Evolutionary conservation across 2,329 filamentous ascomycete species (phyloP).

Genomic region (Botryotinia globosa): DNA sequence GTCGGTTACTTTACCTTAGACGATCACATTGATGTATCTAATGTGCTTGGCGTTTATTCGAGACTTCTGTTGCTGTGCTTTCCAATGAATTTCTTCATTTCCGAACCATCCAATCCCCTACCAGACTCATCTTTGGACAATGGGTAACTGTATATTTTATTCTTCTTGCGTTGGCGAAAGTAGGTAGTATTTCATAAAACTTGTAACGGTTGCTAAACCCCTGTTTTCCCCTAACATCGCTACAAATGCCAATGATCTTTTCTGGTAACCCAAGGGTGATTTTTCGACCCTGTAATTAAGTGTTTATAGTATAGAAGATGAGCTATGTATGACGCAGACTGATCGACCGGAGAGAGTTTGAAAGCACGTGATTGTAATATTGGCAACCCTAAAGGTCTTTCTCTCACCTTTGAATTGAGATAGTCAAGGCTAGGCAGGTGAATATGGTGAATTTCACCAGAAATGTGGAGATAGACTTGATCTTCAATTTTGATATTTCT

Average conservation of each 20-base stretch:
- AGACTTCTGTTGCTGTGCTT: neutral
- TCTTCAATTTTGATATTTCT: neutral
- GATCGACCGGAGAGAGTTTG: neutral
- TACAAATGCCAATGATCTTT: neutral
- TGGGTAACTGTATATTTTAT: rapidly evolving
- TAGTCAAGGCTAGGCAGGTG: neutral
- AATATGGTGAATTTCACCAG: neutral
- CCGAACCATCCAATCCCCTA: rapidly evolving
- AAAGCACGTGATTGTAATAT: neutral
- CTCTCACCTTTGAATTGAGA: neutral
- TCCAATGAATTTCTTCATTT: no score
- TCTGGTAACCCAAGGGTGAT: rapidly evolving
- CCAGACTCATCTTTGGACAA: rapidly evolving
- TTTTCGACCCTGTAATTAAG: rapidly evolving
- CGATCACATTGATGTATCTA: neutral
- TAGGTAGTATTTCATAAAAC: neutral
- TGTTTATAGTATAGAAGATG: no score
- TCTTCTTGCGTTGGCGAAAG: neutral
- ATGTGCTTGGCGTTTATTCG: neutral
- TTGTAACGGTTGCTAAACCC: neutral
- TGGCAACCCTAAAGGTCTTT: rapidly evolving
- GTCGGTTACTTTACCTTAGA: neutral
- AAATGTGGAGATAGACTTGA: neutral
- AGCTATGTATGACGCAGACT: neutral
- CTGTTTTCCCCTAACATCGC: neutral